A percentile compares a stretch with the other conserved stretches of the same genome.
Conservation (phyloP, 768 basidiomycete genomes). For the Boletus reticulatus region DNA sequence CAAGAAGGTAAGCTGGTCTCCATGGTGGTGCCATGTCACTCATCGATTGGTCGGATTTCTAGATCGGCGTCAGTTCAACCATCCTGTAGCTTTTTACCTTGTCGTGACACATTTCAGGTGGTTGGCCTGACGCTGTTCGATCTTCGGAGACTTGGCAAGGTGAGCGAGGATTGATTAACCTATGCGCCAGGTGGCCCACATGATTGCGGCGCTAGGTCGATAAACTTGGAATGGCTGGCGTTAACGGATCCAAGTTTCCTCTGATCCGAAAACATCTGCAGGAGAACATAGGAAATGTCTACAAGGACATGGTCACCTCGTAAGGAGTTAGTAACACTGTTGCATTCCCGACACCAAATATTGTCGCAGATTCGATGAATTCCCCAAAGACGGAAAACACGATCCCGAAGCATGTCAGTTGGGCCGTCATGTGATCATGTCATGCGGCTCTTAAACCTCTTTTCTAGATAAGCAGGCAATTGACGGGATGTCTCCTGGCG, state of each 20-base stretch:
- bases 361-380: conserved; percentile 65
- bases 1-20: conserved; percentile 65
- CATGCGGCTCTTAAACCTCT: neutral
- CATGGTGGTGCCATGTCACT: neutral
- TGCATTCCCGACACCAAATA: neutral
- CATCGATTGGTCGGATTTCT: conserved; percentile 1
- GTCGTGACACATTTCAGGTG: conserved; percentile 48
- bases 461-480: conserved; percentile 80
- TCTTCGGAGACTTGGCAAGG: conserved; percentile 82
- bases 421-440: conserved; percentile 1
- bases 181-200: conserved; percentile 5
- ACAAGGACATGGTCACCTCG: conserved; percentile 86
- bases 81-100: conserved; percentile 2
- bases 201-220: conserved; percentile 46
- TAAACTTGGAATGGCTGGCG: conserved; percentile 83
- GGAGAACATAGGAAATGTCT: conserved; percentile 78
- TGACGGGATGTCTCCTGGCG: conserved; percentile 70
- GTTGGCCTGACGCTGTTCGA: conserved; percentile 90
- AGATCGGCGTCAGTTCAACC: conserved; percentile 63
- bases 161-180: conserved; percentile 19
- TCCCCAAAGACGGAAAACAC: conserved; percentile 64
- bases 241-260: conserved; percentile 85
- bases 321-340: conserved; percentile 36
- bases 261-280: conserved; percentile 77
- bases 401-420: conserved; percentile 82